Base-by-base conservation (phyloP, 257 asterid genomes). In the Nicotiana obtusifolia region DNA sequence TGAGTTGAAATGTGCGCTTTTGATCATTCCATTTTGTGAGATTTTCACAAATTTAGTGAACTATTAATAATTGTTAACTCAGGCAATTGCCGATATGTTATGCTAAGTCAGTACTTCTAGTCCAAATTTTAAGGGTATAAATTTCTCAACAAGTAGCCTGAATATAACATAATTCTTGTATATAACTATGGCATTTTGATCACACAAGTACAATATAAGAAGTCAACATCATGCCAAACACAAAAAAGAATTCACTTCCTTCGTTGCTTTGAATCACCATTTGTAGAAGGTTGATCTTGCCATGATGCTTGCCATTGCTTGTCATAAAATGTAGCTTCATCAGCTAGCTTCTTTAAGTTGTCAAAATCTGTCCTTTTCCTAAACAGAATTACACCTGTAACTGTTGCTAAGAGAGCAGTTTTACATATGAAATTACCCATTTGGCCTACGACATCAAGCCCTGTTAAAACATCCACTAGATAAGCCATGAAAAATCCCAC, bases 291-390 rank as follows among this genome's bases (percentile, higher is more conserved):
- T 47, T 83, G 77, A 81, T 84, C 83, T 84, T 82, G 82, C 94
- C 94, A 88, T 3, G 97, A 90, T 19, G 96, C 87, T 83, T 83
- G 88, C 95, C 97, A 89, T 83, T 91, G 93, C 87, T 84, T 86
- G 82, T 93, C 91, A 41, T 89, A 93, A 71, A 90, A 89, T 5
- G 95, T 91, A 4, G 97, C 93, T 84, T 91, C 93, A 24, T 90
- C 92, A 8, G 86, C 94, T 3, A 89, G 60, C 82, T 87, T 90
- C 19, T 68, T 86, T 5, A 89, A 80, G 20, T 89, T 89, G 20
- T 76, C 82, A 15, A 88, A 4, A 82, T 90, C 95, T 56, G 87
- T 87, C 79, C 66, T 86, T 83, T 82, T 79, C 68, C 95, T 82
- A 49, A 90, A 86, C 35, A 89, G 19, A 19, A 93, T 53, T 6